Evolutionary conservation across 805 yeast species (phyloP).

Genomic region (Cyberlindnera maritima): DNA sequence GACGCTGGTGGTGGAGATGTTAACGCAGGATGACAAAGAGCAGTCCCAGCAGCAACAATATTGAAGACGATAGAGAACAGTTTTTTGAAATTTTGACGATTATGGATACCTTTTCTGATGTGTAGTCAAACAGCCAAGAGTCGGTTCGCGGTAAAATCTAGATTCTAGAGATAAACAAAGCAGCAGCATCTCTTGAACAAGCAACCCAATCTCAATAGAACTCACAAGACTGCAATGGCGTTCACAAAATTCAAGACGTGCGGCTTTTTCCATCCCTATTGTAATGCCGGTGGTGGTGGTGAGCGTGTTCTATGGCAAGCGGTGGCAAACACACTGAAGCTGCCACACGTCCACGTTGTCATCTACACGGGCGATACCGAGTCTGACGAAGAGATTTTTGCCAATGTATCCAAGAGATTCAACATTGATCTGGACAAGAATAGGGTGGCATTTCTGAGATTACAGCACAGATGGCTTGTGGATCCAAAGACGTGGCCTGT

Average conservation of each 20-base stretch:
- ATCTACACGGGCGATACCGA: conserved; percentile 71
- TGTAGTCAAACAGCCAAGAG: too few species aligned
- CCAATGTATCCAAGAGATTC: conserved; percentile 54
- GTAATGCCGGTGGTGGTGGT: conserved; percentile 98
- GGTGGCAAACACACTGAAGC: conserved; percentile 61
- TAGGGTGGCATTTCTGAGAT: conserved; percentile 60
- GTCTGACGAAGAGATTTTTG: conserved; percentile 47
- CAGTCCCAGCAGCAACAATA: neutral
- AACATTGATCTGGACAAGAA: conserved; percentile 46
- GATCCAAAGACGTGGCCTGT: conserved; percentile 73
- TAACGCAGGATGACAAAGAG: conserved; percentile 15
- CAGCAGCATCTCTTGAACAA: neutral
- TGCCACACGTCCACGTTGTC: conserved; percentile 51
- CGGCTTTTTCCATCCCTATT: conserved; percentile 95
- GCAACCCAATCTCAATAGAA: neutral
- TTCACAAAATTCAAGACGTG: conserved; percentile 34
- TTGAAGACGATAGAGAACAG: neutral
- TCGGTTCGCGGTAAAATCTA: neutral
- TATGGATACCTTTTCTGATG: neutral
- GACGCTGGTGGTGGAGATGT: conserved; percentile 61
- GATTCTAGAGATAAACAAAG: neutral
- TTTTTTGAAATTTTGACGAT: neutral
- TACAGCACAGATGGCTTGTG: conserved; percentile 55
- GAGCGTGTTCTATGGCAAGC: conserved; percentile 97
- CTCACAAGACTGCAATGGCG: too few species aligned